Conservation (phyloP, 495 filamentous ascomycete genomes). For the Aspergillus ellipticus region DNA sequence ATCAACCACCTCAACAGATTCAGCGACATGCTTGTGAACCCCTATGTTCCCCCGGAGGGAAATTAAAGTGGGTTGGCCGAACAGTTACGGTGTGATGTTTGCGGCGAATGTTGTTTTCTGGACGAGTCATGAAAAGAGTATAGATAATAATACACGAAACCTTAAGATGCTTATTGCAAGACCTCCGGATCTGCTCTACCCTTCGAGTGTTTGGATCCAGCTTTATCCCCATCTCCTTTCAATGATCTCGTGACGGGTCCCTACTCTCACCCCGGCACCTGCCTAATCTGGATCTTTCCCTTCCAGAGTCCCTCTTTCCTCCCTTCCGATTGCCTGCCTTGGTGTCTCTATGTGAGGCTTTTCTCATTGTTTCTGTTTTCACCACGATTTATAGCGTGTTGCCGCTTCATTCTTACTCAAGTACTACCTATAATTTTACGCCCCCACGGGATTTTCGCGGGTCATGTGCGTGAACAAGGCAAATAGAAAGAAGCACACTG, state of each 20-base stretch:
- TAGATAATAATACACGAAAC: conserved; percentile 43
- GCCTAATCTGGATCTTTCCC: neutral
- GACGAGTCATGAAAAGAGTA: conserved; percentile 46
- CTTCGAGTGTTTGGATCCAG: neutral
- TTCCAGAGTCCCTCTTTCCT: neutral
- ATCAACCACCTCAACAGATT: conserved; percentile 48
- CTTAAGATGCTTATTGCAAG: conserved; percentile 10
- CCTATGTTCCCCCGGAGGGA: conserved; percentile 74
- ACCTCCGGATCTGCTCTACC: neutral
- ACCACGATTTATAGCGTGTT: neutral
- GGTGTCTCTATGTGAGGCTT: too few relatives aligned
- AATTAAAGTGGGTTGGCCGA: conserved; percentile 14
- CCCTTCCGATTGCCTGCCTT: too few relatives aligned
- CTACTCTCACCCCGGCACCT: neutral
- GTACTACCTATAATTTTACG: neutral
- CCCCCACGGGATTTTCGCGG: too few relatives aligned
- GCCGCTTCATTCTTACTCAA: neutral
- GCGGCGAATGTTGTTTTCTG: conserved; percentile 18
- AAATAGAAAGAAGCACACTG: neutral
- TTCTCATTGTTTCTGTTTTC: neutral
- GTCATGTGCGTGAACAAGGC: neutral
- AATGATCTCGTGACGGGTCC: too few relatives aligned
- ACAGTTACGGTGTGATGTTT: conserved; percentile 8
- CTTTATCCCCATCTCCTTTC: neutral
- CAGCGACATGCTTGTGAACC: conserved; percentile 86